Evolutionary conservation across 805 yeast species (phyloP).

Genomic region (Ogataea methylovora): DNA sequence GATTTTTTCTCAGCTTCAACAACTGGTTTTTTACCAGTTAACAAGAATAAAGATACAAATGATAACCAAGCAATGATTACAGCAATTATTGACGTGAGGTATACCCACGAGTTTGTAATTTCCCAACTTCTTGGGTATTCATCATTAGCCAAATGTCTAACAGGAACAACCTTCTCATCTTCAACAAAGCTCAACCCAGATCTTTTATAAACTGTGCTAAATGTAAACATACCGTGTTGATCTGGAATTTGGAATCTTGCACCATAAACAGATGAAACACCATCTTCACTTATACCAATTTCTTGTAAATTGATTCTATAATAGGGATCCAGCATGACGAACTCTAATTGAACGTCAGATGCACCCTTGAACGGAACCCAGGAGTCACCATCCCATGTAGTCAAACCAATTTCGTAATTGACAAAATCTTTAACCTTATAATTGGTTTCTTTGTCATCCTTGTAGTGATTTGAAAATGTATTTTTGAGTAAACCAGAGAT

Average conservation of each 20-base stretch:
- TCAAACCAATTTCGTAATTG: constrained; percentile 43
- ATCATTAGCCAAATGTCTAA: constrained; percentile 92
- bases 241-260: constrained; percentile 74
- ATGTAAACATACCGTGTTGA: constrained; percentile 95
- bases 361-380: constrained; percentile 60
- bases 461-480: constrained; percentile 46
- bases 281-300: constrained; percentile 27
- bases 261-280: constrained; percentile 41
- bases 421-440: constrained; percentile 77
- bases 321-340: constrained; percentile 91
- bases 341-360: constrained; percentile 63
- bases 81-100: constrained; percentile 59
- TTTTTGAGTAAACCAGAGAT: constrained; percentile 56
- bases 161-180: constrained; percentile 65
- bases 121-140: constrained; percentile 92
- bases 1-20: constrained; percentile 18
- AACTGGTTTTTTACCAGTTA: constrained; percentile 16
- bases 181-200: constrained; percentile 64
- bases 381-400: constrained; percentile 35
- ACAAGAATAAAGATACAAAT: constrained; percentile 62
- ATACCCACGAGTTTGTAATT: constrained; percentile 90
- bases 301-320: constrained; percentile 63
- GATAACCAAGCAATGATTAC: constrained; percentile 73
- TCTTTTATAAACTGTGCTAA: constrained; percentile 69
- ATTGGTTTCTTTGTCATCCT: constrained; percentile 27